Conservation (phyloP, 2,329 filamentous ascomycete species). For the Xylaria sp. region DNA sequence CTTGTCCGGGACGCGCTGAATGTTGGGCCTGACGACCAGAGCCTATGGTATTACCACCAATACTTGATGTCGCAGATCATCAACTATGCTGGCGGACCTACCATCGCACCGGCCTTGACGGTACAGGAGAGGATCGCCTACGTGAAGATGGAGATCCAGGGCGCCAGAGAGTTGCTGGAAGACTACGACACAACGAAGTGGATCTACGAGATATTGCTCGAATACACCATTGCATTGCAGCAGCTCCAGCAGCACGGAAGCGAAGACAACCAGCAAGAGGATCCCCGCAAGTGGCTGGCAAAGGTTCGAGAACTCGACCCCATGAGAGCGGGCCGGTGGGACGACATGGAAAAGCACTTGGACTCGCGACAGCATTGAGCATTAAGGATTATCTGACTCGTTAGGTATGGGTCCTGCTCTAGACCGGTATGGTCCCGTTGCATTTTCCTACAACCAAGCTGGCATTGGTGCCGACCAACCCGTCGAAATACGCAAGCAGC, state of each 20-base stretch:
- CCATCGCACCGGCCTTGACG: slow-evolving; percentile 67
- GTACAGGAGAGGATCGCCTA: slow-evolving; percentile 65
- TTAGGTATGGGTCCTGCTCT: neutral
- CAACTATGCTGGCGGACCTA: slow-evolving; percentile 49
- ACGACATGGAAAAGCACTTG: slow-evolving; percentile 61
- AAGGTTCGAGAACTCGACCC: slow-evolving; percentile 73
- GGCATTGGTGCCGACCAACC: slow-evolving; percentile 61
- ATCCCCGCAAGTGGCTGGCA: slow-evolving; percentile 61
- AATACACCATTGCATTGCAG: slow-evolving; percentile 67
- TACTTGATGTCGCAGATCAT: slow-evolving; percentile 75
- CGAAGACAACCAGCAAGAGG: slow-evolving; percentile 43
- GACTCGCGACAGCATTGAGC: slow-evolving; percentile 12
- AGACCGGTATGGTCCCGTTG: slow-evolving; percentile 27
- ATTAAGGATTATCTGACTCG: slow-evolving; percentile 5
- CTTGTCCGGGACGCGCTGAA: slow-evolving; percentile 79
- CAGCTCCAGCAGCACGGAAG: slow-evolving; percentile 51
- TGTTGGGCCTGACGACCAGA: slow-evolving; percentile 91
- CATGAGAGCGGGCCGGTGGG: slow-evolving; percentile 74
- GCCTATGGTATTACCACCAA: slow-evolving; percentile 95
- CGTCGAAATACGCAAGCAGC: slow-evolving; percentile 72
- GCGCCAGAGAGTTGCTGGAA: slow-evolving; percentile 66
- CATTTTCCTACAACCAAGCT: slow-evolving; percentile 45
- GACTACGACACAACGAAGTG: slow-evolving; percentile 67
- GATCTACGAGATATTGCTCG: slow-evolving; percentile 84
- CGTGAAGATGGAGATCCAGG: slow-evolving; percentile 71